Percentiles rank a stretch among this genome's conserved stretches.
Conservation (phyloP, 148 eudicot species). For the Rhododendron kiyosumense region DNA sequence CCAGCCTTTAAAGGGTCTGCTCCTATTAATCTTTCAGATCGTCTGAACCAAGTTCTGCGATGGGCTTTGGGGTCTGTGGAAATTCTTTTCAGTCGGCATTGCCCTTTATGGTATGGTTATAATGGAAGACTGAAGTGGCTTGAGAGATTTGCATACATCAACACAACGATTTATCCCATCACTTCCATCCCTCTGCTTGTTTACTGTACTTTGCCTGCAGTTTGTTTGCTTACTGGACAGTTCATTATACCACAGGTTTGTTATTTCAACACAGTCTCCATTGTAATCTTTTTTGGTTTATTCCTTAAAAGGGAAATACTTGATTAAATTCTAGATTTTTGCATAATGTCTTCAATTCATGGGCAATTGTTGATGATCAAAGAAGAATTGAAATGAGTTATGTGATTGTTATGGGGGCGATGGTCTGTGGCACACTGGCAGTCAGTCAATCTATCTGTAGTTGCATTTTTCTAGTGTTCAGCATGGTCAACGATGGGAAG, state of each 20-base stretch:
- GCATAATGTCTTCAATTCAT: background rate
- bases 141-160: slow-evolving; percentile 65
- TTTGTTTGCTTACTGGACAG: slow-evolving; percentile 67
- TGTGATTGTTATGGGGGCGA: background rate
- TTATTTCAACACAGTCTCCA: background rate
- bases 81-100: slow-evolving; percentile 73
- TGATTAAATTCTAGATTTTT: background rate
- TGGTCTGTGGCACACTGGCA: background rate
- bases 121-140: slow-evolving; percentile 68
- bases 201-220: slow-evolving; percentile 65
- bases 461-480: background rate
- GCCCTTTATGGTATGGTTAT: slow-evolving; percentile 83
- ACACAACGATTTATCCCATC: slow-evolving; percentile 71
- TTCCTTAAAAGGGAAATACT: background rate
- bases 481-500: background rate
- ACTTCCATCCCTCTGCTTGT: slow-evolving; percentile 62
- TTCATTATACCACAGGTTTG: slow-evolving; percentile 72
- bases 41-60: slow-evolving; percentile 82
- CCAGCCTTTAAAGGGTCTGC: slow-evolving; percentile 92
- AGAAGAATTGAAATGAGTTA: background rate
- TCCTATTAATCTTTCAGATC: slow-evolving; percentile 85
- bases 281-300: background rate
- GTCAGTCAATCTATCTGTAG: background rate
- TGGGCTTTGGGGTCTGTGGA: slow-evolving; percentile 92
- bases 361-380: background rate